Evolutionary conservation across 2,329 filamentous ascomycete species (phyloP).

Genomic region (Neofusicoccum sp.): DNA sequence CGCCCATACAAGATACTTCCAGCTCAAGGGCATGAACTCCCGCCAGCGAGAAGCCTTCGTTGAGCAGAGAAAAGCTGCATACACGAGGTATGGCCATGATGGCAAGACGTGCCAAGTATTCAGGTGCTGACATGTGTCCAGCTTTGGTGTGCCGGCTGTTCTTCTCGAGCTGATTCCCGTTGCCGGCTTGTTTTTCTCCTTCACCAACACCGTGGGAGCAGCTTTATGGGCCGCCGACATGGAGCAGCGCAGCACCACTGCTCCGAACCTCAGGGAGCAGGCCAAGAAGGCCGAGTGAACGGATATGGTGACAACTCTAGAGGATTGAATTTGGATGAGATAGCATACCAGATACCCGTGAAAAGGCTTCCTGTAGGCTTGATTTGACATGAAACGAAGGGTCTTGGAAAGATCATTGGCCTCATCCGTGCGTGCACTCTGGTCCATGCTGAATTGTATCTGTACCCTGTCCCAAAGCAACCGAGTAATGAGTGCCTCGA

Average conservation of each 20-base stretch:
- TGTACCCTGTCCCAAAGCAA: no score
- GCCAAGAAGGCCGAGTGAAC: conserved; percentile 19
- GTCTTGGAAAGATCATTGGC: no score
- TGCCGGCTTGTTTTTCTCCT: conserved; percentile 78
- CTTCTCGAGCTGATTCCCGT: conserved; percentile 83
- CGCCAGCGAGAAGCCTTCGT: conserved; percentile 67
- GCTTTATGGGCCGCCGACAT: conserved; percentile 93
- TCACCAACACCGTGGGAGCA: conserved; percentile 88
- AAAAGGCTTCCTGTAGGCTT: no score
- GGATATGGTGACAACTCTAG: no score
- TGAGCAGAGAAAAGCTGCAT: conserved; percentile 67
- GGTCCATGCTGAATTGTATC: no score
- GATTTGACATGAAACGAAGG: no score
- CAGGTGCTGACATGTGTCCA: conserved; percentile 20
- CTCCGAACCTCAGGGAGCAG: conserved; percentile 36
- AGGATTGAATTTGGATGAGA: no score
- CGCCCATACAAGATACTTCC: conserved; percentile 71
- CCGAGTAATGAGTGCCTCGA: no score
- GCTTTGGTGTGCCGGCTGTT: conserved; percentile 73
- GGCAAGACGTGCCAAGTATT: not conserved
- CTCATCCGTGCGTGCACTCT: no score
- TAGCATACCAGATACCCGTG: no score
- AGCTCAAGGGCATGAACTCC: conserved; percentile 78
- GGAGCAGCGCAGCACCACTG: conserved; percentile 49
- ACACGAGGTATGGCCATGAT: conserved; percentile 63